Evolutionary conservation across 208 protist species (phyloP).

Genomic region (Wallacemonas sp.): DNA sequence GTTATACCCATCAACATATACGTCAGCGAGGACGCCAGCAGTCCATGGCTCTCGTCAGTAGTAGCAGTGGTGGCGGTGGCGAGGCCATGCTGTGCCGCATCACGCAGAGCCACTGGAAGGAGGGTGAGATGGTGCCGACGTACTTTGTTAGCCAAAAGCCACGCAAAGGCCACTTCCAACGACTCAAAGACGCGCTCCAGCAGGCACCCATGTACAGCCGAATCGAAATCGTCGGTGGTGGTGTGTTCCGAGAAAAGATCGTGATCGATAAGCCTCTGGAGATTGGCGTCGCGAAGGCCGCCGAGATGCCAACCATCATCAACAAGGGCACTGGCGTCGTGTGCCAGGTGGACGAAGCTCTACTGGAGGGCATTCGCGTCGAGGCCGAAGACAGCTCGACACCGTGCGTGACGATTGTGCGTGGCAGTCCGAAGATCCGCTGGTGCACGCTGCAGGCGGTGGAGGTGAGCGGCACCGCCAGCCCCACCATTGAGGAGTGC

Average conservation of each 20-base stretch:
- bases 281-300: constrained; percentile 29
- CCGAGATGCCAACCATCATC: constrained; percentile 22
- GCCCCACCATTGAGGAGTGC: constrained; percentile 33
- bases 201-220: constrained; percentile 43
- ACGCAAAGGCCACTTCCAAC: constrained; percentile 34
- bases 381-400: constrained; percentile 24
- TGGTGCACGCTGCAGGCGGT: constrained; percentile 37
- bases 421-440: constrained; percentile 27
- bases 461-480: constrained; percentile 37
- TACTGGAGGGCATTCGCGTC: constrained; percentile 34
- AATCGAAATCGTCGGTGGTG: constrained; percentile 46
- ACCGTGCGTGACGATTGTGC: constrained; percentile 20
- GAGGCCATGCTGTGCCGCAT: constrained; percentile 48
- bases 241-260: constrained; percentile 36
- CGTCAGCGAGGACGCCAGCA: no score
- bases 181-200: constrained; percentile 37
- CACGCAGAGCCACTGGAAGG: constrained; percentile 39
- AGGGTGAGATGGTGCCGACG: constrained; percentile 34
- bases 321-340: constrained; percentile 26
- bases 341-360: constrained; percentile 33
- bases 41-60: no score
- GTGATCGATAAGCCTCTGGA: constrained; percentile 47
- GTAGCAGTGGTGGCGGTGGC: neutral
- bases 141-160: constrained; percentile 51
- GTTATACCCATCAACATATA: no score